Evolutionary conservation across 176 grass and related monocot species (phyloP).

Genomic region (Aegilops speltoides): DNA sequence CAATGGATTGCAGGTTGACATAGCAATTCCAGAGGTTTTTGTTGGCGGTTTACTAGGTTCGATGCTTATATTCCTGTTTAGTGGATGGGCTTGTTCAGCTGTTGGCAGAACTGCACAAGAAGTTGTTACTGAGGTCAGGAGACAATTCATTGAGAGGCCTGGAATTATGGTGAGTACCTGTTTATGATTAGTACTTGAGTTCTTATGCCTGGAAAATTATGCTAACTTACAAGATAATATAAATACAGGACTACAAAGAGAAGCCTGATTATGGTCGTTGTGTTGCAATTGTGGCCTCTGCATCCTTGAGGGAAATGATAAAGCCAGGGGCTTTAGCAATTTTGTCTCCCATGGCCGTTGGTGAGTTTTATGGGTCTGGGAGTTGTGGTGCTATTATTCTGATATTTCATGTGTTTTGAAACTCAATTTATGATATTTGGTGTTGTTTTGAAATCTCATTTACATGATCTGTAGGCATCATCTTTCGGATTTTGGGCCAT

Average conservation of each 20-base stretch:
- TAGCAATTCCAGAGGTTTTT: constrained; percentile 94
- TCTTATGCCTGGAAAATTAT: constrained; percentile 13
- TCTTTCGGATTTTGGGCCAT: constrained; percentile 87
- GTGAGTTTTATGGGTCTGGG: constrained; percentile 48
- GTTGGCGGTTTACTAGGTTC: constrained; percentile 94
- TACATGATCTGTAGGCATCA: constrained; percentile 55
- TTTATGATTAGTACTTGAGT: background rate
- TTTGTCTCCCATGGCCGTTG: constrained; percentile 85
- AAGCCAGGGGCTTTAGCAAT: constrained; percentile 91
- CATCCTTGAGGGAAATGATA: constrained; percentile 97
- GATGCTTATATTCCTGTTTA: constrained; percentile 99
- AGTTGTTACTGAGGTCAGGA: constrained; percentile 98
- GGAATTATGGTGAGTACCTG: constrained; percentile 90
- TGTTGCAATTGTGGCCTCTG: constrained; percentile 99
- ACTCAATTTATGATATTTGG: background rate
- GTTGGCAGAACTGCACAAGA: constrained; percentile 99
- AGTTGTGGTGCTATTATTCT: background rate
- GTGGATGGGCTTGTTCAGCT: constrained; percentile 98
- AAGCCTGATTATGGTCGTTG: constrained; percentile 96
- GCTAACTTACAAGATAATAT: constrained; percentile 25
- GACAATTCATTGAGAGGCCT: constrained; percentile 98
- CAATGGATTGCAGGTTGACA: constrained; percentile 79
- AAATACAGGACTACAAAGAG: constrained; percentile 82
- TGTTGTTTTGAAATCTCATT: background rate
- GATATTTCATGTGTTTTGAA: background rate